A percentile compares a stretch with the other conserved stretches of the same genome.
Conservation (phyloP, 345 rosid species). For the Moricandia moricandioides region DNA sequence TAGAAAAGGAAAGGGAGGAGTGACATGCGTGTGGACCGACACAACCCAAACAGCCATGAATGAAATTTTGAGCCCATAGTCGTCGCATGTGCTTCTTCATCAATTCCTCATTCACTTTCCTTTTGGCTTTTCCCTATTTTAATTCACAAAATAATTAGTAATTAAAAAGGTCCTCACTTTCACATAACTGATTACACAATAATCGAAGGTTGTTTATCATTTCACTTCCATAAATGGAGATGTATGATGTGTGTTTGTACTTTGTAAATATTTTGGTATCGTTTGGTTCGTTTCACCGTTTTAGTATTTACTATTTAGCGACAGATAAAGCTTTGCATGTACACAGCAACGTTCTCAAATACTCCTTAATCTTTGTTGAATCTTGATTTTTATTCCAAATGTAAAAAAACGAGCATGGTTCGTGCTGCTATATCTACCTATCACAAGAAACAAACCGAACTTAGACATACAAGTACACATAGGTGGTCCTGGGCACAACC, state of each 20-base stretch:
- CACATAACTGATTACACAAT: conserved; percentile 21
- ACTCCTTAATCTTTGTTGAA: too few species aligned
- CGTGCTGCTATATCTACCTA: neutral
- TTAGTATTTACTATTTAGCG: neutral
- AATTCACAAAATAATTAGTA: neutral
- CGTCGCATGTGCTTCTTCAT: conserved; percentile 39
- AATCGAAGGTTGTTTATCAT: conserved; percentile 7
- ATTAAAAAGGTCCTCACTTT: conserved; percentile 10
- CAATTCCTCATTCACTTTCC: conserved; percentile 17
- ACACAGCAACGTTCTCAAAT: neutral
- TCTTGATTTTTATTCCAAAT: neutral
- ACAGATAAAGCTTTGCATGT: neutral
- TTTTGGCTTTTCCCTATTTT: conserved; percentile 9
- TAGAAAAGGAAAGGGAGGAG: conserved; percentile 3
- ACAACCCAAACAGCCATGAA: conserved; percentile 37
- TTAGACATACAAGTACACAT: neutral
- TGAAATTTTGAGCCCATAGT: conserved; percentile 19
- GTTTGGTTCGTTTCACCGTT: neutral
- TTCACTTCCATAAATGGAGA: neutral
- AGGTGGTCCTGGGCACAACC: too few species aligned
- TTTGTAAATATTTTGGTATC: too few species aligned
- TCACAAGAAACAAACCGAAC: neutral
- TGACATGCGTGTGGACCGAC: conserved; percentile 41
- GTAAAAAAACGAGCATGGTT: neutral
- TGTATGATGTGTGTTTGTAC: neutral